Percentiles rank a stretch among this genome's conserved stretches.
These are phyloP conservation scores for Akanthomyces uredinophilus DNA, from an alignment of 2,329 filamentous ascomycete genomes.

Conservation along the genomic window DNA sequence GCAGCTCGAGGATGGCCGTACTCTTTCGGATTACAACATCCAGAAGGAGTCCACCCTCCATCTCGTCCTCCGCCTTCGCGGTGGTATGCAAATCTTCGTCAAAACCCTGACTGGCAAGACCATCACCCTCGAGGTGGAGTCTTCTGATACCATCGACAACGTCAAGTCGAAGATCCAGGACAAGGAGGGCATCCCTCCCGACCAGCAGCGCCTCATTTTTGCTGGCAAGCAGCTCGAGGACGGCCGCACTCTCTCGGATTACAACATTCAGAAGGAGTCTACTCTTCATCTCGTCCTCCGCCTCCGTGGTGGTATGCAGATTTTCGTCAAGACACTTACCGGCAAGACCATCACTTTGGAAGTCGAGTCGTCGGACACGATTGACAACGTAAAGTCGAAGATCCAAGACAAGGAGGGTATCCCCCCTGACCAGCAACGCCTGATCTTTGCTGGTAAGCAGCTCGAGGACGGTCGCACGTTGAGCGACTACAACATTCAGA, in stretches of 20 bases:
- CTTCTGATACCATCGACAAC: slow-evolving; percentile 88
- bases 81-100: slow-evolving; percentile 67
- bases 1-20: slow-evolving; percentile 84
- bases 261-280: slow-evolving; percentile 93
- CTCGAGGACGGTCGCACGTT: slow-evolving; percentile 87
- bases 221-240: slow-evolving; percentile 95
- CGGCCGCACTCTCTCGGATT: slow-evolving; percentile 81
- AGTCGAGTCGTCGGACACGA: slow-evolving; percentile 42
- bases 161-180: slow-evolving; percentile 97
- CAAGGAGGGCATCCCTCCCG: slow-evolving; percentile 93
- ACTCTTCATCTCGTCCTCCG: slow-evolving; percentile 82
- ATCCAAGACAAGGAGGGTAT: slow-evolving; percentile 94
- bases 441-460: slow-evolving; percentile 39
- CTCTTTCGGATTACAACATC: slow-evolving; percentile 52
- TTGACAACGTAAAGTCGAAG: slow-evolving; percentile 92
- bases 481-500: slow-evolving; percentile 95
- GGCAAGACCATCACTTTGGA: slow-evolving; percentile 94
- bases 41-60: slow-evolving; percentile 66
- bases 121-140: slow-evolving; percentile 86
- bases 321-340: slow-evolving; percentile 81
- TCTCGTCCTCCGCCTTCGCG: slow-evolving; percentile 66
- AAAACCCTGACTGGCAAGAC: slow-evolving; percentile 91
- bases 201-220: slow-evolving; percentile 93
- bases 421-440: slow-evolving; percentile 86
- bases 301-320: slow-evolving; percentile 86